Percentiles rank a stretch among this genome's conserved stretches.
phyloP scores from a whole-genome alignment of 1,284 basidiomycete species.

The Trametes sp. region DNA sequence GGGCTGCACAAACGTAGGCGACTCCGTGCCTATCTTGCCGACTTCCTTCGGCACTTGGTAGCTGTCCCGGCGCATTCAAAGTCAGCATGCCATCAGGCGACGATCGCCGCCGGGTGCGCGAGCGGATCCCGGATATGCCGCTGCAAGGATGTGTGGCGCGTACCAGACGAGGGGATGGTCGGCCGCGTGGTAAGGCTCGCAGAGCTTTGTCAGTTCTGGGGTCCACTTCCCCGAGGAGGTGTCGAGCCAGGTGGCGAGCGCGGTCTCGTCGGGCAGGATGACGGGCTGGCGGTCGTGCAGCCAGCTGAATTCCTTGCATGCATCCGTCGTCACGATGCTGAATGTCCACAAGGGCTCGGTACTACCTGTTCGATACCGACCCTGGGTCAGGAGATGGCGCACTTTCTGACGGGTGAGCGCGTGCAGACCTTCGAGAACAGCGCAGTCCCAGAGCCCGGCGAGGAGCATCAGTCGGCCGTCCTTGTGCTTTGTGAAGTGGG shows the following conservation, averaged over 20 bases:
- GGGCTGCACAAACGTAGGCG: constrained; percentile 84
- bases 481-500: constrained; percentile 81
- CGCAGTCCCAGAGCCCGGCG: constrained; percentile 88
- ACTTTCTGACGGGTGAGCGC: constrained; percentile 6
- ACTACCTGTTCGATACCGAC: constrained; percentile 48
- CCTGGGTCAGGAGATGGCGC: neutral
- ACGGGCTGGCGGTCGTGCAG: constrained; percentile 95
- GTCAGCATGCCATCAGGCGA: neutral
- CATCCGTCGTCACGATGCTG: constrained; percentile 88
- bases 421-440: constrained; percentile 63
- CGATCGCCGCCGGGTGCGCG: too few relatives aligned
- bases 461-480: constrained; percentile 80
- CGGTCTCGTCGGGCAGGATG: constrained; percentile 71
- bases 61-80: constrained; percentile 47
- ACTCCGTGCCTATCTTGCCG: constrained; percentile 89
- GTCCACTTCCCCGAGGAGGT: constrained; percentile 72
- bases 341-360: constrained; percentile 79
- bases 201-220: constrained; percentile 63
- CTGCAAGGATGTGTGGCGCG: constrained; percentile 35
- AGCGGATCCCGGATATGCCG: neutral
- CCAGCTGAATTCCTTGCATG: constrained; percentile 74
- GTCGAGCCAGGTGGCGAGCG: constrained; percentile 83
- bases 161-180: constrained; percentile 74
- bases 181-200: constrained; percentile 71
- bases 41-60: constrained; percentile 92